These are phyloP conservation scores for Phytophthora idaei DNA, from an alignment of 352 stramenopile species.

Conservation along the genomic window DNA sequence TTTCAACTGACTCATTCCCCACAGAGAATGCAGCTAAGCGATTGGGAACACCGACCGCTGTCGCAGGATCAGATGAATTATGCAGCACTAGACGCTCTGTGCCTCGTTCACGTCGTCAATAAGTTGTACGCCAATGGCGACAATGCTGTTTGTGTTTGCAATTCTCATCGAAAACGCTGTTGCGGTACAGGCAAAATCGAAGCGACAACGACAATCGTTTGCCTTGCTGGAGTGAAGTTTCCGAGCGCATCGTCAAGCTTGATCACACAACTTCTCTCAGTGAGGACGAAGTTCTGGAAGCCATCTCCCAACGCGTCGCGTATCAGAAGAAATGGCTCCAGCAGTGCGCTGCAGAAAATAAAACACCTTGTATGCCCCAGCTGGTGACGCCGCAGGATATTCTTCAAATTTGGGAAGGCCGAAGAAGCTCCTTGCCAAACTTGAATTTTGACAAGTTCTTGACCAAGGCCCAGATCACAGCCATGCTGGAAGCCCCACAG, in stretches of 20 bases:
- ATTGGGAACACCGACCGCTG: conserved; percentile 41
- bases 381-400: conserved; percentile 43
- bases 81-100: conserved; percentile 36
- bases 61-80: conserved; percentile 31
- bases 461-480: conserved; percentile 18
- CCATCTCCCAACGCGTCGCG: conserved; percentile 4
- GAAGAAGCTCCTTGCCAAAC: neutral
- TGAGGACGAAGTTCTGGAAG: conserved; percentile 9
- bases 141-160: neutral
- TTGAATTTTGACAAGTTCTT: conserved; percentile 29
- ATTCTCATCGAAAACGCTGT: conserved; percentile 2
- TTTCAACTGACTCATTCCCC: neutral
- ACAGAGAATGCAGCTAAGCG: conserved; percentile 40
- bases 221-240: conserved; percentile 8
- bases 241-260: conserved; percentile 11
- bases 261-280: conserved; percentile 1
- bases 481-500: conserved; percentile 8
- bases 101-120: conserved; percentile 31
- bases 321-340: conserved; percentile 24
- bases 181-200: conserved; percentile 1
- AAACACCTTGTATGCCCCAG: conserved; percentile 1
- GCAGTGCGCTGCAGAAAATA: conserved; percentile 8
- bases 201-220: neutral
- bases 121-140: conserved; percentile 19
- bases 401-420: conserved; percentile 35